A percentile compares a stretch with the other conserved stretches of the same genome.
phyloP scores from a whole-genome alignment of 257 asterid genomes.

The Rehmannia glutinosa region DNA sequence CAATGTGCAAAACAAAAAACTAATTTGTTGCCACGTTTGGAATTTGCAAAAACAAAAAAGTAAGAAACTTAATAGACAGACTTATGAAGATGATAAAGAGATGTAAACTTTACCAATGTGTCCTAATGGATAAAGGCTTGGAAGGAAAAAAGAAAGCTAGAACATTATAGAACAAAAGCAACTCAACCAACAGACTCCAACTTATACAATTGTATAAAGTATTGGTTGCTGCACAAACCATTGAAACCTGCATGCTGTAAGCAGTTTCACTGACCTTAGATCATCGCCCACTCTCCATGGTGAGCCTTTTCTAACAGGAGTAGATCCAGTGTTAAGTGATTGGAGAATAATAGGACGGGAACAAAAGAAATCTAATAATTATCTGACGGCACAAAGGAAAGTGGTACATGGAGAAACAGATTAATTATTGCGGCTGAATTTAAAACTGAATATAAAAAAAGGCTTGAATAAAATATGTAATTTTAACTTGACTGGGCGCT shows the following conservation, averaged over 20 bases:
- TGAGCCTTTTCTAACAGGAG: slow-evolving; percentile 29
- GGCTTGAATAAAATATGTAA: slow-evolving; percentile 32
- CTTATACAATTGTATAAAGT: slow-evolving; percentile 14
- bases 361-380: slow-evolving; percentile 7
- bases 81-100: background rate
- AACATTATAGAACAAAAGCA: slow-evolving; percentile 7
- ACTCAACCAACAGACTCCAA: slow-evolving; percentile 14
- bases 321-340: slow-evolving; percentile 24
- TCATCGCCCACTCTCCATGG: slow-evolving; percentile 30
- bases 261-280: slow-evolving; percentile 36
- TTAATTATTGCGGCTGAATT: slow-evolving; percentile 28
- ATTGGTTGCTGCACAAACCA: slow-evolving; percentile 22
- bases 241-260: slow-evolving; percentile 27
- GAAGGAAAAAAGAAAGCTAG: background rate
- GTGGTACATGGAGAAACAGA: slow-evolving; percentile 20
- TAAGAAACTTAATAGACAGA: background rate
- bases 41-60: background rate
- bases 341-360: slow-evolving; percentile 24
- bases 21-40: background rate
- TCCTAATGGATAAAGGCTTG: slow-evolving; percentile 1
- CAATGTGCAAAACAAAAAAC: background rate
- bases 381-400: slow-evolving; percentile 32
- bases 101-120: background rate
- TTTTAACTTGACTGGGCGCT: slow-evolving; percentile 37
- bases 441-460: slow-evolving; percentile 13